A percentile compares a stretch with the other conserved stretches of the same genome.
These are phyloP conservation scores for Colletotrichum paranaense DNA, from an alignment of 2,329 filamentous ascomycete genomes.

Conservation along the genomic window DNA sequence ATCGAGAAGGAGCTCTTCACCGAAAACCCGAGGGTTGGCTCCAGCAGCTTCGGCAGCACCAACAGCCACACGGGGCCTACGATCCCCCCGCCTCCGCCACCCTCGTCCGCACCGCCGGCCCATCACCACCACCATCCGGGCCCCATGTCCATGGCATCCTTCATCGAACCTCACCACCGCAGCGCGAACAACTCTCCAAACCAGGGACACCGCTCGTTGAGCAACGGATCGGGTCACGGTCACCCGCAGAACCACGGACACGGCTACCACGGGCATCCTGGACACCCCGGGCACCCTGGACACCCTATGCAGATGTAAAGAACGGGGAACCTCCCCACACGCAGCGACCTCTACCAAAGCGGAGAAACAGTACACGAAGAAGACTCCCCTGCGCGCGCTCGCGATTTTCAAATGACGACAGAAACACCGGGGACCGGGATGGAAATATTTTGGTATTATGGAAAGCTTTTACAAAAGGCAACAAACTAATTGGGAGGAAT, in stretches of 20 bases:
- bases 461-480: not conserved
- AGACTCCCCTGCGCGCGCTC: not conserved
- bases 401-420: not conserved
- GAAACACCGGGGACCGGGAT: no score
- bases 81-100: slow-evolving; percentile 6
- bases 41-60: slow-evolving; percentile 56
- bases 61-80: slow-evolving; percentile 39
- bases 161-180: slow-evolving; percentile 20
- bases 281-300: not conserved
- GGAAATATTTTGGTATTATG: not conserved
- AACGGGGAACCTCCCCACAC: not conserved
- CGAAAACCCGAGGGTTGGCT: slow-evolving; percentile 37
- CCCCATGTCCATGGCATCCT: slow-evolving; percentile 26
- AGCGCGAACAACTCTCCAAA: slow-evolving; percentile 28
- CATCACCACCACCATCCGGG: slow-evolving; percentile 13
- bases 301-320: slow-evolving; percentile 18
- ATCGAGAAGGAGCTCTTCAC: slow-evolving; percentile 59
- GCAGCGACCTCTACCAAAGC: not conserved
- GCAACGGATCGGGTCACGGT: slow-evolving; percentile 7
- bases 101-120: not conserved
- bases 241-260: slow-evolving; percentile 11
- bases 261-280: slow-evolving; percentile 9
- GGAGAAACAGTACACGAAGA: not conserved
- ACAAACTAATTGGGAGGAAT: slow-evolving; percentile 1
- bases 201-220: slow-evolving; percentile 21